Base-by-base conservation (phyloP, 306 rosid species). In the Bauhinia variegata region DNA sequence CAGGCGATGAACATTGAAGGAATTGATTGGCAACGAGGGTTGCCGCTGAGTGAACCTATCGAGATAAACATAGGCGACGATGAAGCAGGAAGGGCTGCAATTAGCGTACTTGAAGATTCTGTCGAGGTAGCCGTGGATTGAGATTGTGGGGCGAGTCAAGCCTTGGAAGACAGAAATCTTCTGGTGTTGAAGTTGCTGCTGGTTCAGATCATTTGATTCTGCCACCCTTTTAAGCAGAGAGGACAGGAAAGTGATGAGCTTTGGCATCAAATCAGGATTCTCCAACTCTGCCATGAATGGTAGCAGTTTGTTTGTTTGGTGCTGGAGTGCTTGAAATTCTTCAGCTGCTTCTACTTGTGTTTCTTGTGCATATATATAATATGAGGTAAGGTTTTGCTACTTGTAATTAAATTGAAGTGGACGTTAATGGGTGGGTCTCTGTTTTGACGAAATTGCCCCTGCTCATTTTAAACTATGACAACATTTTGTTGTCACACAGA, bases 51-150 rank as follows among this genome's bases (percentile, higher is more conserved):
- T 79, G 79, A 95, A 95, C 2, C 97, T 95, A 59, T 95, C 96
- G 13, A 95, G 89, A 70, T 95, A 88, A 49, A 95, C 96, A 32
- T 90, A 90, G 8, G 99, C 99, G 16, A 90, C 87, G 31, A 95
- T 69, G 86, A 85, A 88, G 72, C 99, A 95, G 3, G 88, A 90
- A 0, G 90, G 92, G 60, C 99, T 95, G 17, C 99, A 95, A 59
- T 90, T 90, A 1, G 99, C 97, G 62, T 95, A 95, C 87, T 88
- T 90, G 83, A 95, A 85, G 70, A 95, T 95, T 67, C 99, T 82
- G 60, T 90, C 95, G 0, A 95, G 80, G 39, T 90, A 95, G 79
- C 79, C 82, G 28, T 88, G 92, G 58, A 95, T 82, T 10, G 99
- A 76, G 42, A 95, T 90, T 12, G 85, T 60, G 19, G 99, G 99